A percentile compares a stretch with the other conserved stretches of the same genome.
Conservation (phyloP, 2,329 filamentous ascomycete genomes). For the Myriosclerotinia duriaeana region DNA sequence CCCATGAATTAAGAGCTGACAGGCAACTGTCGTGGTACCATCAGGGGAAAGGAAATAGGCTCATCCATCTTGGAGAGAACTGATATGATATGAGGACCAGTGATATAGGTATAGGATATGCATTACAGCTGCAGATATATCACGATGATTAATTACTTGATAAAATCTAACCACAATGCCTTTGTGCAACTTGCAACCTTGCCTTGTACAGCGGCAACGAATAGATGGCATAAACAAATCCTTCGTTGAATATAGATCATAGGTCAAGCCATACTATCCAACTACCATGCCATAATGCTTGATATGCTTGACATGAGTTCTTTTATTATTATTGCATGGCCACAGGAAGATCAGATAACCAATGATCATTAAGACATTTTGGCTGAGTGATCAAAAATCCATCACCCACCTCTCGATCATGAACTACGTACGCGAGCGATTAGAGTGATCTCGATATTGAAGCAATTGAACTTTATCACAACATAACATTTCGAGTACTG, state of each 20-base stretch:
- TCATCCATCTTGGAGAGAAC: background rate
- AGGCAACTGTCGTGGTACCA: background rate
- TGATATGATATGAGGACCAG: background rate
- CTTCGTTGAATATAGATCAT: background rate
- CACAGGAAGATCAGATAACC: background rate
- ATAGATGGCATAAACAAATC: background rate
- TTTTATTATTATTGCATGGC: background rate
- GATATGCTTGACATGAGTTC: background rate
- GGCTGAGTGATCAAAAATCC: conserved; percentile 8
- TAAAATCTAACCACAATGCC: background rate
- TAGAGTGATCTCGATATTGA: background rate
- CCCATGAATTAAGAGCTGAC: background rate
- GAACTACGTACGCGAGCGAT: background rate
- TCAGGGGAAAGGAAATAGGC: background rate
- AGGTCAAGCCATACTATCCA: background rate
- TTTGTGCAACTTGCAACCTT: background rate
- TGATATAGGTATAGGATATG: background rate
- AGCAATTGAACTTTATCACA: background rate
- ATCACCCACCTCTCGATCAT: background rate
- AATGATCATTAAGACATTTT: background rate
- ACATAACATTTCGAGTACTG: background rate
- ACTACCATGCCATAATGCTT: background rate
- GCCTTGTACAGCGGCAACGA: background rate
- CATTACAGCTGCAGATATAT: background rate
- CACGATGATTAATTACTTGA: background rate